Base-by-base conservation (phyloP, 495 filamentous ascomycete species). In the Penicillium pulvis region DNA sequence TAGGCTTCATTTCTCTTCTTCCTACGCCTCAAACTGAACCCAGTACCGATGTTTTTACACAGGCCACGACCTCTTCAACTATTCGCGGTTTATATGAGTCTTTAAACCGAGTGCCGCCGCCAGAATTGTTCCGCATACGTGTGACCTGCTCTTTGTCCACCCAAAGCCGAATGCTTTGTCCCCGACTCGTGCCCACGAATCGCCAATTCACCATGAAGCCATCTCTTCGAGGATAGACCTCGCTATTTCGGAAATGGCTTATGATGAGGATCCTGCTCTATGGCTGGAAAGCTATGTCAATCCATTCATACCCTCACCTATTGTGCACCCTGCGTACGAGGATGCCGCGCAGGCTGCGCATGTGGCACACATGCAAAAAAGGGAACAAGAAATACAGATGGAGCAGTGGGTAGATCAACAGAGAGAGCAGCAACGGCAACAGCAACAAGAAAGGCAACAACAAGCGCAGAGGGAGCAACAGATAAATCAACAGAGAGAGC, bases 301-400 rank as follows among this genome's bases (percentile, higher is more conserved):
- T 17, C 26, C 16, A 31, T 12, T 14, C 6, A 12, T 14, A 9
- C 8, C 12, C 11, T 30, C 24, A 26, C 16, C 3, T 26, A 17
- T 33, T 26, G 26, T 30, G 17, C 49, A 52, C 33, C 49, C 49
- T 3, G 49, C 49, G 1, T 52, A 39, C 35, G 31, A n/a, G 31
- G 49, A 36, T 39, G 33, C 49, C 16, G 17, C 30, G 5, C 31
- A 31, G 17, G 31, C 23, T 24, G 49, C 49, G 4, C n/a, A 52
- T 19, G 28, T 5, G 17, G 26, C 49, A 23, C 16, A n/a, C 8
- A 24, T 28, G 45, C 45, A 47, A 14, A 8, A 36, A 20, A 51
- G 24, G n/a, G 16, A 51, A 51, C 28, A 19, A 16, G 3, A 51
- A 8, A 3, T 2, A 2, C 11, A 14, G 23, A 19, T 24, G n/a